Base-by-base conservation (phyloP, 139 green algal genomes). In the Gonium pectorale region DNA sequence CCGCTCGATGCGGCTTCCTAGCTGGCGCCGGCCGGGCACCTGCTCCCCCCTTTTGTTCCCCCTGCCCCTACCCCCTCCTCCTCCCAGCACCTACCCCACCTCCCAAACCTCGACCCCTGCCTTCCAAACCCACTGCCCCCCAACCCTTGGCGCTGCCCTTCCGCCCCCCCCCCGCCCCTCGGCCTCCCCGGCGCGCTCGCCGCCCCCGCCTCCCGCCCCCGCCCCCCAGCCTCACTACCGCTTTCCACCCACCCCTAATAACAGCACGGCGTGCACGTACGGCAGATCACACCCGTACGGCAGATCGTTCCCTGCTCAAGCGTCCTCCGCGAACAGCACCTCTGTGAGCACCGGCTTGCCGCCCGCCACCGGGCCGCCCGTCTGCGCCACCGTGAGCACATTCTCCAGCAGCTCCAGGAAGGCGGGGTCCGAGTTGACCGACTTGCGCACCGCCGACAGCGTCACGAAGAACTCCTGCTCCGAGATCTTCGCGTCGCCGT, bases 391-490 rank as follows among this genome's bases (percentile, higher is more conserved):
- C 29, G 5, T 31, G 13, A 79, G 71, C 46, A 79, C 33, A n/a
- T 79, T 72, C 40, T 71, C 74, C n/a, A 82, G 44, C 44, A 84
- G 27, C 24, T 24, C 31, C 44, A 27, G 24, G 78, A 84, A 84
- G 11, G 24, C 27, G 7, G 21, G 8, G 33, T 74, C 60, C 24
- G n/a, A 26, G 11, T 29, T 6, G 15, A 63, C 51, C 1, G 44
- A 52, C 31, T 75, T 66, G 17, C 63, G 62, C 11, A 84, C 51
- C 24, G 62, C 44, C 3, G 62, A 73, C 13, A 84, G 44, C 29
- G 78, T 66, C 19, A 84, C 78, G 78, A 54, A 74, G 78, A 84
- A 84, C 44, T 84, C 78, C 62, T 84, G 78, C 43, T 52, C 66
- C 1, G 59, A 72, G 40, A 82, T 35, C n/a, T 71, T 71, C 8